These are phyloP conservation scores for Microdochium nivale DNA, from an alignment of 2,329 filamentous ascomycete genomes.

Conservation along the genomic window DNA sequence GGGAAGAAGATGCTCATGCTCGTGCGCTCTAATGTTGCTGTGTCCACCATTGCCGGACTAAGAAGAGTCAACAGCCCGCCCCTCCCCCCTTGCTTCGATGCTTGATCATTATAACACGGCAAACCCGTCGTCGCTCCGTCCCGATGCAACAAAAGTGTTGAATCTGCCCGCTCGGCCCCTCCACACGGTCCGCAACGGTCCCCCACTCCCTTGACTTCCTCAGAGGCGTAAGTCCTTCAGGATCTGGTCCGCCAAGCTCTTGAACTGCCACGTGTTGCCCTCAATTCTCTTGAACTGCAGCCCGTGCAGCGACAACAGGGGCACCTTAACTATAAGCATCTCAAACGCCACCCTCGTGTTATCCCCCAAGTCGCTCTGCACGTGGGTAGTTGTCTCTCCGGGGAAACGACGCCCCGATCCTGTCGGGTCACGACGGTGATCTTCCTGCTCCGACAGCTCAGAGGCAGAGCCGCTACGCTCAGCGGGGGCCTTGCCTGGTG, in stretches of 20 bases:
- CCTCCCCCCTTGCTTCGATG: not conserved
- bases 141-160: not conserved
- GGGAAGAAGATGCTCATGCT: not conserved
- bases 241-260: conserved; percentile 96
- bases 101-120: not conserved
- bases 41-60: not conserved
- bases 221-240: conserved; percentile 76
- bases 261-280: conserved; percentile 97
- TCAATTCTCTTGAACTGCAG: conserved; percentile 97
- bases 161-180: not conserved
- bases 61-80: not conserved
- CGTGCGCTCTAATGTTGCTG: not conserved
- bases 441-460: conserved; percentile 70
- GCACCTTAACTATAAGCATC: conserved; percentile 96
- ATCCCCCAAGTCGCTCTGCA: conserved; percentile 80
- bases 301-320: conserved; percentile 82
- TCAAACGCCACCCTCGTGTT: conserved; percentile 86
- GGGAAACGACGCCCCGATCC: conserved; percentile 50
- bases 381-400: conserved; percentile 85
- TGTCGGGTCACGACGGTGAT: conserved; percentile 47
- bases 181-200: too few species aligned
- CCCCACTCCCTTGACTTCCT: too few species aligned
- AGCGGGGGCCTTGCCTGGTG: conserved; percentile 34
- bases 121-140: not conserved
- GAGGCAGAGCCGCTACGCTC: conserved; percentile 78